A percentile compares a stretch with the other conserved stretches of the same genome.
Conservation (phyloP, 352 stramenopile species). For the Aphanomyces cochlioides region DNA sequence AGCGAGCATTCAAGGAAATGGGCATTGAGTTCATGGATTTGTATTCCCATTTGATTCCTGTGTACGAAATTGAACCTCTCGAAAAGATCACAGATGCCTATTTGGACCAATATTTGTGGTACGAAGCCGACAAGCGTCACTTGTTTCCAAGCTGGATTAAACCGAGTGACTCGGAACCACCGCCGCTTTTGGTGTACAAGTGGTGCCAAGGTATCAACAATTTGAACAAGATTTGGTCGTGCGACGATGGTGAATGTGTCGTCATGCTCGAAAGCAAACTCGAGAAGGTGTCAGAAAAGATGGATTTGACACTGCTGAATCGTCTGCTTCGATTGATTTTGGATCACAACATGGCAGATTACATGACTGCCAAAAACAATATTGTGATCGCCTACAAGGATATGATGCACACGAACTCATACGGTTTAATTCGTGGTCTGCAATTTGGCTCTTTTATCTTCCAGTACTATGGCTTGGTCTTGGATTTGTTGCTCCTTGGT, state of each 20-base stretch:
- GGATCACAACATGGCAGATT: slow-evolving; percentile 99
- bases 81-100: slow-evolving; percentile 99
- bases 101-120: slow-evolving; percentile 99
- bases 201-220: slow-evolving; percentile 99
- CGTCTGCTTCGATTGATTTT: slow-evolving; percentile 97
- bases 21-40: slow-evolving; percentile 99
- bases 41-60: slow-evolving; percentile 98
- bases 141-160: slow-evolving; percentile 99
- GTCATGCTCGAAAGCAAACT: slow-evolving; percentile 99
- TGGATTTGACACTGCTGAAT: slow-evolving; percentile 99
- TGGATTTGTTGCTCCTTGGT: slow-evolving; percentile 97
- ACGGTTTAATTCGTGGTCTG: slow-evolving; percentile 97
- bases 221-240: slow-evolving; percentile 97
- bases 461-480: slow-evolving; percentile 99
- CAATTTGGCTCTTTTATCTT: slow-evolving; percentile 97
- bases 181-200: slow-evolving; percentile 99
- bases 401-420: slow-evolving; percentile 99
- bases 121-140: slow-evolving; percentile 99
- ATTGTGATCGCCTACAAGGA: slow-evolving; percentile 98
- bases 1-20: slow-evolving; percentile 99
- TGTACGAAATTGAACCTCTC: slow-evolving; percentile 99
- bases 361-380: slow-evolving; percentile 99
- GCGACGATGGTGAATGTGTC: slow-evolving; percentile 96
- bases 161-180: slow-evolving; percentile 97
- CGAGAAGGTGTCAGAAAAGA: slow-evolving; percentile 99